A percentile compares a stretch with the other conserved stretches of the same genome.
Conservation (phyloP, 2,329 filamentous ascomycete species). For the Paraconiothyrium sp. region DNA sequence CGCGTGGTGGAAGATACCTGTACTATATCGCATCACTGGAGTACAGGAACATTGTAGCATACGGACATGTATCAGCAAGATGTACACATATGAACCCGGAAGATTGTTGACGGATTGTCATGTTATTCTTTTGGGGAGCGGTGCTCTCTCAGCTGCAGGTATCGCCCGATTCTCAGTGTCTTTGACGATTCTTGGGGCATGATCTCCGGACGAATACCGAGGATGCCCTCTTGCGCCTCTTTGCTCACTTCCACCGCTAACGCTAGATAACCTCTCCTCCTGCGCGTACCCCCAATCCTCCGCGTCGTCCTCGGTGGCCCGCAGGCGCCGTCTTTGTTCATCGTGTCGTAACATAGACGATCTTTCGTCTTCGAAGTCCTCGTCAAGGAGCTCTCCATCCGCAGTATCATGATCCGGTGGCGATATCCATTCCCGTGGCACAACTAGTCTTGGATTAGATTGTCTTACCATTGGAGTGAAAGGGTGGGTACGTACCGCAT, state of each 20-base stretch:
- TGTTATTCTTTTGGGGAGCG: conserved; percentile 51
- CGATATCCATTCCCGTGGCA: conserved; percentile 82
- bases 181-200: conserved; percentile 45
- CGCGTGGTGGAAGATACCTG: conserved; percentile 18
- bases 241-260: conserved; percentile 43
- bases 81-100: conserved; percentile 19
- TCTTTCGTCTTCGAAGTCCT: conserved; percentile 63
- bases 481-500: conserved; percentile 68
- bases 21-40: conserved; percentile 36
- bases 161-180: conserved; percentile 55
- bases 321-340: conserved; percentile 43
- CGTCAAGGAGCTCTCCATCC: conserved; percentile 74
- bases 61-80: conserved; percentile 12
- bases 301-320: conserved; percentile 37
- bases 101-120: conserved; percentile 31
- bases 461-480: neutral
- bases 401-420: conserved; percentile 79
- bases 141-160: conserved; percentile 57
- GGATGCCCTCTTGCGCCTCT: conserved; percentile 46
- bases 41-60: conserved; percentile 24
- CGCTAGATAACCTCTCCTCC: conserved; percentile 36
- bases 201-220: conserved; percentile 39
- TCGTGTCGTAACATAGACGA: conserved; percentile 66
- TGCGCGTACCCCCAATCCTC: conserved; percentile 42
- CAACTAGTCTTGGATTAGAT: conserved; percentile 41